Evolutionary conservation across 139 green algal species (phyloP).

Genomic region (Chlorella ohadii): DNA sequence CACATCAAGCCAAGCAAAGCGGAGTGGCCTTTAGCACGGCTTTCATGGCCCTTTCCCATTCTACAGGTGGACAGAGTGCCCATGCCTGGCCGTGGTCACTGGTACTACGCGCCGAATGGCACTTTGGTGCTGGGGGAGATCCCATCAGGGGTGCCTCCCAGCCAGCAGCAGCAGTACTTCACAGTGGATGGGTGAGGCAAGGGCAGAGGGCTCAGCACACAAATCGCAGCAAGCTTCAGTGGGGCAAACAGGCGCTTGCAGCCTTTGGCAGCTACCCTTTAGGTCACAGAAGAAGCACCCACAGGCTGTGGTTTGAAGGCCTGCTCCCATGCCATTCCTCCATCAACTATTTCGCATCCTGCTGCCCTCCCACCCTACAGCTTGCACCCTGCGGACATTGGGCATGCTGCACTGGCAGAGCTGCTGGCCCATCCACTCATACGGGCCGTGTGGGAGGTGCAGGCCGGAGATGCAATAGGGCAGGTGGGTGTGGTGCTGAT

Average conservation of each 20-base stretch:
- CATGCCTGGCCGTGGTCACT: not conserved
- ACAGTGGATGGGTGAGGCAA: not conserved
- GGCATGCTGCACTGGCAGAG: constrained; percentile 15
- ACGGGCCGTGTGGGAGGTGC: constrained; percentile 21
- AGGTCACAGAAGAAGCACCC: too few species aligned
- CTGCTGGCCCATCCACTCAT: constrained; percentile 14
- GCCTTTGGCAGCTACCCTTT: too few species aligned
- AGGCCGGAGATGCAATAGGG: not conserved
- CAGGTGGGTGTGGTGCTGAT: too few species aligned
- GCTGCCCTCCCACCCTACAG: not conserved
- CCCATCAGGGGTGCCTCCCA: not conserved
- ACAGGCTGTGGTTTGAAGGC: not conserved
- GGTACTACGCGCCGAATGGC: not conserved
- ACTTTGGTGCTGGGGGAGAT: not conserved
- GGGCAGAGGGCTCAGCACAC: too few species aligned
- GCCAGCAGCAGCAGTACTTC: not conserved
- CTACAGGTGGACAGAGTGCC: constrained; percentile 7
- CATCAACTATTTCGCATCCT: not conserved
- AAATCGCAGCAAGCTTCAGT: too few species aligned
- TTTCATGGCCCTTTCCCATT: too few species aligned
- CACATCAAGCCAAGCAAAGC: too few species aligned
- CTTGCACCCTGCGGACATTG: constrained; percentile 7
- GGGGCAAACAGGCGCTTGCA: too few species aligned
- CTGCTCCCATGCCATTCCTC: too few species aligned
- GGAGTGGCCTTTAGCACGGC: too few species aligned